phyloP scores from a whole-genome alignment of 495 filamentous ascomycete genomes.

The Penicillium maclennaniae region DNA sequence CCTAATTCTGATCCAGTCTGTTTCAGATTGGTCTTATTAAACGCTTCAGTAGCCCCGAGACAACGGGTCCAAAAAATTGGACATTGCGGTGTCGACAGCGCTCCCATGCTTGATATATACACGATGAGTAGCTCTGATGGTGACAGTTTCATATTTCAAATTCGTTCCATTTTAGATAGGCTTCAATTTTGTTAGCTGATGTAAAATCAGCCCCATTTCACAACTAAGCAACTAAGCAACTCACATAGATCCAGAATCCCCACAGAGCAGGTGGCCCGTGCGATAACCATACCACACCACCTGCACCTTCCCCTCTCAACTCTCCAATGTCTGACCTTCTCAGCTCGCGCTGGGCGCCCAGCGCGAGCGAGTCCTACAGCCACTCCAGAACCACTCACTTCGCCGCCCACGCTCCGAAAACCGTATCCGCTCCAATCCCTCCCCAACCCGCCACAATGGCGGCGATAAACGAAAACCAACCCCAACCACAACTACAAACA shows the following conservation, averaged over 20 bases:
- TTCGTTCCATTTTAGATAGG: too few relatives aligned
- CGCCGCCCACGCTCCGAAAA: constrained; percentile 12
- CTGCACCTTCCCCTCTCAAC: background rate
- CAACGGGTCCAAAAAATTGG: too few relatives aligned
- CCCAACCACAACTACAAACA: constrained; percentile 10
- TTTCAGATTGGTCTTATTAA: too few relatives aligned
- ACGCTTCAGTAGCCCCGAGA: too few relatives aligned
- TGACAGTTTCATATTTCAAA: too few relatives aligned
- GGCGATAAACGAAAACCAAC: constrained; percentile 3
- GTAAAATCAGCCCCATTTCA: background rate
- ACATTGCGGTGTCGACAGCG: too few relatives aligned
- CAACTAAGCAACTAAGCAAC: background rate
- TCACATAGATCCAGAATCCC: background rate
- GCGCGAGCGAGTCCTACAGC: background rate
- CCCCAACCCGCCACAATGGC: background rate
- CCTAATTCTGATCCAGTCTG: too few relatives aligned
- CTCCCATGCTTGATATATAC: too few relatives aligned
- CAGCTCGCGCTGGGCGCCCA: constrained; percentile 31
- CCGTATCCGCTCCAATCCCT: constrained; percentile 2
- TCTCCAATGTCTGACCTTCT: constrained; percentile 23
- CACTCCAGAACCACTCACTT: background rate
- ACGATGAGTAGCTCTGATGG: too few relatives aligned
- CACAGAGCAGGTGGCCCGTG: background rate
- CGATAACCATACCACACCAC: background rate
- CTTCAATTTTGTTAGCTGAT: too few relatives aligned